A percentile compares a stretch with the other conserved stretches of the same genome.
Conservation (phyloP, 164 flowering plant genomes). For the Vitis riparia region DNA sequence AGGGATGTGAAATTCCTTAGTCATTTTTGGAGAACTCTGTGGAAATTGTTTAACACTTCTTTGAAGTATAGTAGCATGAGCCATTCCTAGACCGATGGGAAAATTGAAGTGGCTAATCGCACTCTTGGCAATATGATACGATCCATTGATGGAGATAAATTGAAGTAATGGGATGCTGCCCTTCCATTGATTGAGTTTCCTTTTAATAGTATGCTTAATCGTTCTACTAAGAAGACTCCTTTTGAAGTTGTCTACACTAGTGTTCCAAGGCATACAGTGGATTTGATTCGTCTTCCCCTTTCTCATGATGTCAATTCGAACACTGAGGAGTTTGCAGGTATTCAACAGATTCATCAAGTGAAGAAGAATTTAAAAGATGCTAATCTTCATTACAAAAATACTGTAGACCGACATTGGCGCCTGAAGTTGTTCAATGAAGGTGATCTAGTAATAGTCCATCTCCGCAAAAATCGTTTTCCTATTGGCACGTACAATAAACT, state of each 20-base stretch:
- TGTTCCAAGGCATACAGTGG: background rate
- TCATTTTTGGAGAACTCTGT: background rate
- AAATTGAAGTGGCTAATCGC: background rate
- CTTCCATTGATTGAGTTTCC: background rate
- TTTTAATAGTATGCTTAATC: background rate
- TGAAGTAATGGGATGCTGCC: background rate
- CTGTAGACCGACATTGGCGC: background rate
- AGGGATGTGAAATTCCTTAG: no score
- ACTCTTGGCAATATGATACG: background rate
- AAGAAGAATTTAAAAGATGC: background rate
- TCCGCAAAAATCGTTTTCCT: background rate
- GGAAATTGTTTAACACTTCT: background rate
- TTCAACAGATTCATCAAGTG: background rate
- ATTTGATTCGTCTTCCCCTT: background rate
- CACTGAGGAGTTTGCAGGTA: background rate
- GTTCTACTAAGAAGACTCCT: no score
- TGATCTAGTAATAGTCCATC: background rate
- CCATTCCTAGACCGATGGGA: background rate
- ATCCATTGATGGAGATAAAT: constrained; percentile 3
- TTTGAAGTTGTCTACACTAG: background rate
- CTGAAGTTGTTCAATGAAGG: background rate
- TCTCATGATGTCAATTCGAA: background rate
- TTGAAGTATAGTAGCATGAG: background rate
- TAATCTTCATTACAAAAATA: background rate
- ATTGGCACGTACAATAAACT: no score